These are phyloP conservation scores for Rhizopogon vesiculosus DNA, from an alignment of 768 basidiomycete genomes.

Conservation along the genomic window DNA sequence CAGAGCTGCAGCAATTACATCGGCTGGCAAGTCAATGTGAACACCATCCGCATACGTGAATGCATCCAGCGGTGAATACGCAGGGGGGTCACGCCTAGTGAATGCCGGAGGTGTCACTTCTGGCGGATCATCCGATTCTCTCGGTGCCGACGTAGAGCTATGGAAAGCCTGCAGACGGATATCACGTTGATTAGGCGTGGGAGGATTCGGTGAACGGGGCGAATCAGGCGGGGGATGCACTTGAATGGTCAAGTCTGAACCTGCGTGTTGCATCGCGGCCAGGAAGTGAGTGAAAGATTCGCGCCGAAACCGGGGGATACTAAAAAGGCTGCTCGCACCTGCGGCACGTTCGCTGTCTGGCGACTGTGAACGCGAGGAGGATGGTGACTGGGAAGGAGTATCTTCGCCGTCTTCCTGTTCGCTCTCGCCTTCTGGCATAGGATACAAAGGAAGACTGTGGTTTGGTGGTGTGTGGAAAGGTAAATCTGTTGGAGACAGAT, in stretches of 20 bases:
- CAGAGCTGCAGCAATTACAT: conserved; percentile 85
- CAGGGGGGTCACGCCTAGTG: conserved; percentile 69
- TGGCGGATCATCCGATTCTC: conserved; percentile 17
- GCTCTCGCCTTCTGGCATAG: conserved; percentile 14
- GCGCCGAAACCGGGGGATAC: conserved; percentile 62
- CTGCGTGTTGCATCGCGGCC: conserved; percentile 55
- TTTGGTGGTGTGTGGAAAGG: conserved; percentile 54
- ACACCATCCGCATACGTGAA: conserved; percentile 82
- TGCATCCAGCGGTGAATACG: conserved; percentile 88
- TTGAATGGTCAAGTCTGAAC: conserved; percentile 63
- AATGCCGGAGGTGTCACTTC: conserved; percentile 28
- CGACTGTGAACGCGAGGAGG: conserved; percentile 54
- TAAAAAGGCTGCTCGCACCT: conserved; percentile 85
- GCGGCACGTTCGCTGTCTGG: conserved; percentile 46
- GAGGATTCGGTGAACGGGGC: conserved; percentile 72
- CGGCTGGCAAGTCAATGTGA: conserved; percentile 90
- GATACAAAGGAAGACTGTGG: conserved; percentile 44
- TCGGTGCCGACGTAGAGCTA: conserved; percentile 13
- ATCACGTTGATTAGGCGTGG: conserved; percentile 80
- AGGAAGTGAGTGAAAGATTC: conserved; percentile 64
- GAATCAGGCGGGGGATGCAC: conserved; percentile 79
- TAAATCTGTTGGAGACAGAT: conserved; percentile 59
- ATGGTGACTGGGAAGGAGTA: conserved; percentile 14
- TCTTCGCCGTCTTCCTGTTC: conserved; percentile 20
- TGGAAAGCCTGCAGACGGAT: conserved; percentile 73